Evolutionary conservation across 2,329 filamentous ascomycete species (phyloP).

Genomic region (Neonectria ditissima): DNA sequence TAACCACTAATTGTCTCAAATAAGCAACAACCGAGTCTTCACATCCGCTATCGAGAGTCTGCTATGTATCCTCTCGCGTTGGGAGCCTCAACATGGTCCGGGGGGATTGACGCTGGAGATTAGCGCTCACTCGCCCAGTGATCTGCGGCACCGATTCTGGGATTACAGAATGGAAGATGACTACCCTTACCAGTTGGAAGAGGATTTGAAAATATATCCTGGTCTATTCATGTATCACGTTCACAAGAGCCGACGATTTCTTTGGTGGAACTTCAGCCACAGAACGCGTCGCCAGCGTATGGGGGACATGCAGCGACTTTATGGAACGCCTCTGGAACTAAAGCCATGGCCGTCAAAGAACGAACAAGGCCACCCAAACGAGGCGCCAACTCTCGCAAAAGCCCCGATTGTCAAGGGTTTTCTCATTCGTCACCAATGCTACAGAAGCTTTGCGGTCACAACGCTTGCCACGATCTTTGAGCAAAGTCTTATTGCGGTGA

Average conservation of each 20-base stretch:
- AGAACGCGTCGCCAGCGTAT: no score
- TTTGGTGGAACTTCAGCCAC: no score
- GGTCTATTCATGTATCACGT: no score
- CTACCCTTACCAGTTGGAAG: slow-evolving; percentile 17
- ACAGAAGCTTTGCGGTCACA: not conserved
- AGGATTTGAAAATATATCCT: not conserved
- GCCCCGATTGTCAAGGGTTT: slow-evolving; percentile 22
- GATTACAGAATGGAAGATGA: not conserved
- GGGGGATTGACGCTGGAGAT: slow-evolving; percentile 21
- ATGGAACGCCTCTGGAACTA: slow-evolving; percentile 23
- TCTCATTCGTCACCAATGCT: slow-evolving; percentile 5
- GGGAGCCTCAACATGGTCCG: not conserved
- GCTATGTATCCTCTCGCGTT: slow-evolving; percentile 13
- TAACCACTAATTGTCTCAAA: not conserved
- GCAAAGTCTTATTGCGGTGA: slow-evolving; percentile 17
- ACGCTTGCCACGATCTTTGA: slow-evolving; percentile 22
- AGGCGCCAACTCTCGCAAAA: not conserved
- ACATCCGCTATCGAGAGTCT: not conserved
- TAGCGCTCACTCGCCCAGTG: slow-evolving; percentile 25
- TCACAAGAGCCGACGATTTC: no score
- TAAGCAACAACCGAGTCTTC: slow-evolving; percentile 23
- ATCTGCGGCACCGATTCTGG: slow-evolving; percentile 6
- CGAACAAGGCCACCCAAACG: not conserved
- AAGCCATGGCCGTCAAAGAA: not conserved
- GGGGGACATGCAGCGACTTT: not conserved